Percentiles rank a stretch among this genome's conserved stretches.
Evolutionary conservation across 2,329 filamentous ascomycete species (phyloP).

Genomic region (Pyrenochaeta sp.): DNA sequence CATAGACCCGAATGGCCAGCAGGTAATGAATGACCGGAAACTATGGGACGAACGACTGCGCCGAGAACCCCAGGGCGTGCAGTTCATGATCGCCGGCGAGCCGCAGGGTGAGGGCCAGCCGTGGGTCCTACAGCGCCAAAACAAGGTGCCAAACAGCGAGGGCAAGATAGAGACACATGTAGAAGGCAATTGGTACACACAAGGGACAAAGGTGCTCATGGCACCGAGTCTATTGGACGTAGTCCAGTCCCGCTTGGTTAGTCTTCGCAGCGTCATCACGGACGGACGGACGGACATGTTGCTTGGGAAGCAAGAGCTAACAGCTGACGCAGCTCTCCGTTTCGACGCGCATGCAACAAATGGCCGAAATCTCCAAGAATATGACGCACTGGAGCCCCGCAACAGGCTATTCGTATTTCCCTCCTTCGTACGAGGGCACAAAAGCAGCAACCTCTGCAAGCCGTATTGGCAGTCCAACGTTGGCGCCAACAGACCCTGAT

Average conservation of each 20-base stretch:
- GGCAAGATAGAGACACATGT: slow-evolving; percentile 59
- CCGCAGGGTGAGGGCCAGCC: slow-evolving; percentile 62
- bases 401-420: slow-evolving; percentile 67
- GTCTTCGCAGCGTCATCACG: slow-evolving; percentile 20
- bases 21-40: slow-evolving; percentile 63
- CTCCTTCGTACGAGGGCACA: slow-evolving; percentile 55
- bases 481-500: slow-evolving; percentile 36
- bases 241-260: slow-evolving; percentile 62
- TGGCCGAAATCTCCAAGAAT: slow-evolving; percentile 62
- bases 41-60: slow-evolving; percentile 64
- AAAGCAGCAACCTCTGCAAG: slow-evolving; percentile 38
- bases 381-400: slow-evolving; percentile 67
- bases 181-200: slow-evolving; percentile 67
- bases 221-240: slow-evolving; percentile 68
- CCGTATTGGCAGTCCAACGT: slow-evolving; percentile 41
- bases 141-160: slow-evolving; percentile 47
- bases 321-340: slow-evolving; percentile 58
- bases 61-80: slow-evolving; percentile 61
- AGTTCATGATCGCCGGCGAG: slow-evolving; percentile 68
- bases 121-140: slow-evolving; percentile 69
- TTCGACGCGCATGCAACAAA: slow-evolving; percentile 63
- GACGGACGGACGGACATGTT: background rate
- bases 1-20: slow-evolving; percentile 58
- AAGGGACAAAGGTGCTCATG: slow-evolving; percentile 69
- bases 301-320: slow-evolving; percentile 8